Percentiles rank a stretch among this genome's conserved stretches.
phyloP scores from a whole-genome alignment of 805 yeast genomes.

The Hanseniaspora taiwanica region DNA sequence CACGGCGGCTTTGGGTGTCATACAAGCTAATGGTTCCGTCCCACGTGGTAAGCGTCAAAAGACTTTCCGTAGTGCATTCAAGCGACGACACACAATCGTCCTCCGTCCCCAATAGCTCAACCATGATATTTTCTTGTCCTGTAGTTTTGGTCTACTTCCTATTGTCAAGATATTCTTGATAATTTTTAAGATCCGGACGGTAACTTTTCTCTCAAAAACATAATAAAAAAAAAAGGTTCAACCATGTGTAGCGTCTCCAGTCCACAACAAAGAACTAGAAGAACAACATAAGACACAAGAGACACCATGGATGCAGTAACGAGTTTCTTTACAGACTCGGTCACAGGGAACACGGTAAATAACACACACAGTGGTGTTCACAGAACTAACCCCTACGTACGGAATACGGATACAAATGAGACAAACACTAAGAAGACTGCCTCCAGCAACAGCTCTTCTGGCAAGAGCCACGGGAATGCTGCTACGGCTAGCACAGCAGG shows the following conservation, averaged over 20 bases:
- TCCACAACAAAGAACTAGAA: conserved; percentile 3
- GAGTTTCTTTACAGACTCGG: conserved; percentile 20
- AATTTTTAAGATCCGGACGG: too few species aligned
- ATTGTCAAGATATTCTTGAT: too few species aligned
- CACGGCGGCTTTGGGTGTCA: conserved; percentile 20
- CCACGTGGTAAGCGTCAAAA: conserved; percentile 44
- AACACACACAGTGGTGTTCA: neutral
- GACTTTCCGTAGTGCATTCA: conserved; percentile 15
- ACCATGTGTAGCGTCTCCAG: too few species aligned
- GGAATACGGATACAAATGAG: too few species aligned
- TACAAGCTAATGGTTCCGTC: conserved; percentile 37
- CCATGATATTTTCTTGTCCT: too few species aligned
- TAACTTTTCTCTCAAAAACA: too few species aligned
- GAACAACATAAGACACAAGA: neutral
- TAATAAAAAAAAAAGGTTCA: too few species aligned
- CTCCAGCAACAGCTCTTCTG: too few species aligned
- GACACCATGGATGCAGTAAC: conserved; percentile 22
- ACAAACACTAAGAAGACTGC: too few species aligned
- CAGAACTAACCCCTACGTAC: neutral
- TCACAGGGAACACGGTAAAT: conserved; percentile 2
- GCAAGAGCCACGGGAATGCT: too few species aligned
- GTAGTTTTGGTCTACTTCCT: too few species aligned
- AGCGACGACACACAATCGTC: conserved; percentile 19
- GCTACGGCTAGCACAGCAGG: neutral
- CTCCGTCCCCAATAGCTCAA: conserved; percentile 9